Conservation (phyloP, 2,329 filamentous ascomycete species). For the Aspergillus awamori region DNA sequence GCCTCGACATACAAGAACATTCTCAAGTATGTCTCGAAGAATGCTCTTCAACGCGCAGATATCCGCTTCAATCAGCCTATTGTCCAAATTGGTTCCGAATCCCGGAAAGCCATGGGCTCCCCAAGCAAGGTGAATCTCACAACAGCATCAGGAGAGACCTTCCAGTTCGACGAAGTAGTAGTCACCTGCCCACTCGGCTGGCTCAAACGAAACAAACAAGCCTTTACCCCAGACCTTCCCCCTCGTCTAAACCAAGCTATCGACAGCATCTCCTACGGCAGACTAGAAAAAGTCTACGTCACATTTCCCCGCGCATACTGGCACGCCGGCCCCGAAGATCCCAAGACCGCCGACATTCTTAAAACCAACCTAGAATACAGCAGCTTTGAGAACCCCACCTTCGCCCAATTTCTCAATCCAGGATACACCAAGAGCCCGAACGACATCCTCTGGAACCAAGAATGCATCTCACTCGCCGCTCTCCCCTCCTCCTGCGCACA, state of each 20-base stretch:
- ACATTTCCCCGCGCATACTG: slow-evolving; percentile 78
- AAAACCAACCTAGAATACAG: slow-evolving; percentile 13
- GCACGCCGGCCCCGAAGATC: slow-evolving; percentile 49
- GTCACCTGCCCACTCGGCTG: slow-evolving; percentile 58
- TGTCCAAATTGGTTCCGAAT: slow-evolving; percentile 39
- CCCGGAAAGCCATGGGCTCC: slow-evolving; percentile 19
- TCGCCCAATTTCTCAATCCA: slow-evolving; percentile 76
- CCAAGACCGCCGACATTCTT: slow-evolving; percentile 12
- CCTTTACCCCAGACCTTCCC: slow-evolving; percentile 52
- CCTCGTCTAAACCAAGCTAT: slow-evolving; percentile 49
- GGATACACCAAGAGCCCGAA: slow-evolving; percentile 66
- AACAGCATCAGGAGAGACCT: slow-evolving; percentile 38
- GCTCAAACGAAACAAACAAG: slow-evolving; percentile 52
- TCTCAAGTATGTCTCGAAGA: slow-evolving; percentile 54
- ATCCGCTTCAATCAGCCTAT: slow-evolving; percentile 53
- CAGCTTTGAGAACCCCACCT: slow-evolving; percentile 58
- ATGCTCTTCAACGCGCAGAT: slow-evolving; percentile 52
- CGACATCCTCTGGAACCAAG: slow-evolving; percentile 70
- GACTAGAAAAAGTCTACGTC: slow-evolving; percentile 57
- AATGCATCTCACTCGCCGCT: slow-evolving; percentile 75
- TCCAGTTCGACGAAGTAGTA: slow-evolving; percentile 55
- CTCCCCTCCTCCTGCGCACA: slow-evolving; percentile 64
- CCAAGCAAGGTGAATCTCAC: slow-evolving; percentile 50
- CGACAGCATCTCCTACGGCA: slow-evolving; percentile 51
- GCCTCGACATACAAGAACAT: slow-evolving; percentile 63